phyloP scores from a whole-genome alignment of 371 early-diverging fungal genomes.

The Umbelopsis sp. region DNA sequence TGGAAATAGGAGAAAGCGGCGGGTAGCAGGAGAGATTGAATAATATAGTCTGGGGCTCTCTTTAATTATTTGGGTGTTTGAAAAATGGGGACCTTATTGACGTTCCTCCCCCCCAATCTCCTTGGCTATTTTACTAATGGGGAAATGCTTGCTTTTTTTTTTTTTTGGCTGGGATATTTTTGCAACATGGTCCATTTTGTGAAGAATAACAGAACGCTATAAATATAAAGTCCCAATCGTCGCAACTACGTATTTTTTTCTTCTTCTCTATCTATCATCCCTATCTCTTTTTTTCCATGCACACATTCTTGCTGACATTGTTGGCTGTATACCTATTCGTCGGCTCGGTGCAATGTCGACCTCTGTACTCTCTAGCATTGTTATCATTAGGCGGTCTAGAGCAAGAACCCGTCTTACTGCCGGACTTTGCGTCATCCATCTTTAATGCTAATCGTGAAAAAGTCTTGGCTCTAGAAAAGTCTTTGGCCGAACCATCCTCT shows the following conservation, averaged over 20 bases:
- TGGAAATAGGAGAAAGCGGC: too few species aligned
- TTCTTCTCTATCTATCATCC: not conserved
- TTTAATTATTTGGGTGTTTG: too few species aligned
- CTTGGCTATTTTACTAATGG: too few species aligned
- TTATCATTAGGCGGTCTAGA: slow-evolving; percentile 8
- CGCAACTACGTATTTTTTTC: not conserved
- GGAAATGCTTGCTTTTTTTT: too few species aligned
- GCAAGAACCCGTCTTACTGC: slow-evolving; percentile 9
- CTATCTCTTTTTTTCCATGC: not conserved
- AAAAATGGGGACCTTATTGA: too few species aligned
- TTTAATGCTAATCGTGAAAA: slow-evolving; percentile 10
- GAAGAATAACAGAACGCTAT: not conserved
- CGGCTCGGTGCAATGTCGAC: slow-evolving; percentile 12
- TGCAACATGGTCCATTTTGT: too few species aligned
- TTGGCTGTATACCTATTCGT: slow-evolving; percentile 1
- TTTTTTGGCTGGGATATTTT: too few species aligned
- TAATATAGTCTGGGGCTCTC: too few species aligned
- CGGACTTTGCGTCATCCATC: slow-evolving; percentile 1
- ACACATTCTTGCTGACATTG: slow-evolving; percentile 8
- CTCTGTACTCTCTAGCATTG: slow-evolving; percentile 8
- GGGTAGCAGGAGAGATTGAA: too few species aligned
- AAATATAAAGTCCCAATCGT: not conserved
- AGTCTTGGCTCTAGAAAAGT: slow-evolving; percentile 2
- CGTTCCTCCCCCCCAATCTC: too few species aligned
- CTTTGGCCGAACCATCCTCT: not conserved